Conservation (phyloP, 78 protist species). For the Monocercomonoides exilis region DNA sequence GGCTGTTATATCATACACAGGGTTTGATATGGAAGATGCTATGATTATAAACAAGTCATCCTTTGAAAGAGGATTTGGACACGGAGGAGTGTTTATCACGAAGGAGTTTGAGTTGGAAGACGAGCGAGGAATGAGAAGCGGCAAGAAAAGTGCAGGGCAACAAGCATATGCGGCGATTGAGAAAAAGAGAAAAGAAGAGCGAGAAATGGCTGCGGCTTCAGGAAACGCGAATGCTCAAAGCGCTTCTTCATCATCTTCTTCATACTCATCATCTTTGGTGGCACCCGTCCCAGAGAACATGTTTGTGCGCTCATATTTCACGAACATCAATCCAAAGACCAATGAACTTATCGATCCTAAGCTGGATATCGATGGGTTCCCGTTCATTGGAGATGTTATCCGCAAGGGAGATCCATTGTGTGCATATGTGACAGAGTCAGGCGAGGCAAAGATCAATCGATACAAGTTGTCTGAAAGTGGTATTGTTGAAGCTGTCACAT, state of each 20-base stretch:
- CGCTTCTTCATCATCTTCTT: neutral
- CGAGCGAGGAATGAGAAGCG: neutral
- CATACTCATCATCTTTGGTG: neutral
- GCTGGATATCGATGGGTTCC: constrained; percentile 51
- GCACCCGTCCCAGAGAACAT: neutral
- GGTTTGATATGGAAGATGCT: constrained; percentile 77
- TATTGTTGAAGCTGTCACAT: neutral
- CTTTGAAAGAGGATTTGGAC: constrained; percentile 86
- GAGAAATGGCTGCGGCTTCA: too few relatives aligned
- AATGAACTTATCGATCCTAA: neutral
- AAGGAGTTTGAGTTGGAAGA: constrained; percentile 38
- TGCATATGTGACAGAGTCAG: neutral
- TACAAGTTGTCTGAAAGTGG: neutral
- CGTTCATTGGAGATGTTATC: constrained; percentile 26
- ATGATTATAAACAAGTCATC: constrained; percentile 79
- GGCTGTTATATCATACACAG: constrained; percentile 93
- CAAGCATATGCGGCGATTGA: neutral
- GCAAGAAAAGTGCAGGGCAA: neutral
- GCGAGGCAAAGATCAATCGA: neutral
- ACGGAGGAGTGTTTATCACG: constrained; percentile 67
- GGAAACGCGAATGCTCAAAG: too few relatives aligned
- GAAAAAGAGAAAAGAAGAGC: too few relatives aligned
- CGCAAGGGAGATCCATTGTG: constrained; percentile 25
- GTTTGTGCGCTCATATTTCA: neutral
- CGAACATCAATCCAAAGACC: neutral